phyloP scores from a whole-genome alignment of 306 rosid genomes.

The Quercus alba region DNA sequence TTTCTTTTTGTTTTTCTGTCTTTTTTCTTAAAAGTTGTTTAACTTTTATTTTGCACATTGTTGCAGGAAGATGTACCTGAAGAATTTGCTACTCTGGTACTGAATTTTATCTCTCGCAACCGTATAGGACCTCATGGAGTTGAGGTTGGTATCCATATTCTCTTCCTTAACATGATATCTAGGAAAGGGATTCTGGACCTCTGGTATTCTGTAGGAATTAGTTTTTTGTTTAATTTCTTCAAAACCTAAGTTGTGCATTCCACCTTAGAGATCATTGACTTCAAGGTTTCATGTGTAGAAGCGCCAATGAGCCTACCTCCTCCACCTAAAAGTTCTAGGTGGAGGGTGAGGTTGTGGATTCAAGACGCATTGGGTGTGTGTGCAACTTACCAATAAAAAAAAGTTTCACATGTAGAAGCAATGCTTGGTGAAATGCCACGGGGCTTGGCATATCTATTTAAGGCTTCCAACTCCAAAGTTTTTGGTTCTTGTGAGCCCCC shows the following conservation, averaged over 20 bases:
- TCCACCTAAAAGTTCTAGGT: too few relatives aligned
- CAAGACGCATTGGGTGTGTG: too few relatives aligned
- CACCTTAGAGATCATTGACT: neutral
- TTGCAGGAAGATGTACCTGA: slow-evolving; percentile 93
- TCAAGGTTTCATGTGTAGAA: neutral
- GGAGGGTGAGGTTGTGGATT: too few relatives aligned
- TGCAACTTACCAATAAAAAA: too few relatives aligned
- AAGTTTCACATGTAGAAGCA: too few relatives aligned
- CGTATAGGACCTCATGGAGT: slow-evolving; percentile 83
- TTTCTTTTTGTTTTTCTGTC: neutral
- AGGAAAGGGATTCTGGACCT: neutral
- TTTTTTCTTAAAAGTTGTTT: neutral
- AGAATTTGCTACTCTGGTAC: slow-evolving; percentile 66
- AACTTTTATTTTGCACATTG: slow-evolving; percentile 9
- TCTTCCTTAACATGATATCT: slow-evolving; percentile 4
- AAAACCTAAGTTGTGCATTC: neutral
- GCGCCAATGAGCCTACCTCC: neutral
- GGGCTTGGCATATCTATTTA: neutral
- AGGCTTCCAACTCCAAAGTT: neutral
- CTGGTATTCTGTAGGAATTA: neutral
- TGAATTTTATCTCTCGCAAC: slow-evolving; percentile 75
- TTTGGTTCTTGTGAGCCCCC: neutral
- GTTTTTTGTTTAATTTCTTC: neutral
- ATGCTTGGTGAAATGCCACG: neutral
- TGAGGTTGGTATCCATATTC: slow-evolving; percentile 55